phyloP scores from a whole-genome alignment of 2,329 filamentous ascomycete genomes.

The Fragosphaeria purpurea region DNA sequence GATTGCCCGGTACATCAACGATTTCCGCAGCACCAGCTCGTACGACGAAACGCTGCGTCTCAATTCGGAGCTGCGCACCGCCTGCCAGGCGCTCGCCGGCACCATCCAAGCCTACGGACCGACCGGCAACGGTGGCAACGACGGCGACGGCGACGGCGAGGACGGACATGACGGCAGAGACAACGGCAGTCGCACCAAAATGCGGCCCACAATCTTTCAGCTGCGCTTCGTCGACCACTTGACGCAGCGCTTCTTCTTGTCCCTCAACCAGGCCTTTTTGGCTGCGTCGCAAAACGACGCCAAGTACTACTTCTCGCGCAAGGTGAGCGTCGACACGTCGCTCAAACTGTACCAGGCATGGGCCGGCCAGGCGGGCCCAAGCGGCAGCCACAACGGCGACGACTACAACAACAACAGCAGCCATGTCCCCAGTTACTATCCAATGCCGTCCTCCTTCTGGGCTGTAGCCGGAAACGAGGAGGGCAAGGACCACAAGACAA shows the following conservation, averaged over 20 bases:
- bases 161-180: constrained; percentile 20
- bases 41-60: constrained; percentile 39
- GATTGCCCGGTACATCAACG: constrained; percentile 36
- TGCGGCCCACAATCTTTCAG: constrained; percentile 27
- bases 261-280: constrained; percentile 44
- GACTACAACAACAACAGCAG: constrained; percentile 9
- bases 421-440: neutral
- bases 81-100: constrained; percentile 25
- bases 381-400: constrained; percentile 7
- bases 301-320: constrained; percentile 42
- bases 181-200: neutral
- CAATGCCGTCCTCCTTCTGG: neutral
- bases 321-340: constrained; percentile 34
- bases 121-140: constrained; percentile 13
- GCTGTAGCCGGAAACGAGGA: constrained; percentile 4
- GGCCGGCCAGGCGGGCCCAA: constrained; percentile 1
- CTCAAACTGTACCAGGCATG: constrained; percentile 21
- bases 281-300: constrained; percentile 33
- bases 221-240: constrained; percentile 31
- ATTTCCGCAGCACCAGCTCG: constrained; percentile 30
- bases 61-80: constrained; percentile 32
- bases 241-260: constrained; percentile 38
- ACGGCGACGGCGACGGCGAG: constrained; percentile 24
- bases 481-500: too few relatives aligned
- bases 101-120: constrained; percentile 20